Conservation (phyloP, 2,329 filamentous ascomycete species). For the Aspergillus ruber region DNA sequence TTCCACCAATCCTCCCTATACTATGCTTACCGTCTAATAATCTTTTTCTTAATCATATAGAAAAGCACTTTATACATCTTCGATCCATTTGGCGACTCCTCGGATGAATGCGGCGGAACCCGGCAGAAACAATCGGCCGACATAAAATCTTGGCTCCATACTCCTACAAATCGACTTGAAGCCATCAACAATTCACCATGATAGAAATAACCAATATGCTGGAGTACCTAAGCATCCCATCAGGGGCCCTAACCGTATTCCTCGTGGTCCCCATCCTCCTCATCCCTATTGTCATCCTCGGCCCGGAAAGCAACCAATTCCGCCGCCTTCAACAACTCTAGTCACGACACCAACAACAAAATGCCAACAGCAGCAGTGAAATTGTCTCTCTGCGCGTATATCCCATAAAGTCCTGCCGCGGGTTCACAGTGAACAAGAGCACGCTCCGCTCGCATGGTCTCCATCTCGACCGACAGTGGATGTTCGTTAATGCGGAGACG, state of each 20-base stretch:
- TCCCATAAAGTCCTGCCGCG: slow-evolving; percentile 62
- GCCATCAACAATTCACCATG: no score
- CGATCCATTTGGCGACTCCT: no score
- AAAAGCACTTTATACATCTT: no score
- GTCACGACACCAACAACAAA: not conserved
- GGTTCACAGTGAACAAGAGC: slow-evolving; percentile 49
- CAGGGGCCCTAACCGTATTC: not conserved
- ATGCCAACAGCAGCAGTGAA: slow-evolving; percentile 17
- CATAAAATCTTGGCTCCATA: no score
- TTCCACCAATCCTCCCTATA: no score
- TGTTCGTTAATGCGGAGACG: slow-evolving; percentile 53
- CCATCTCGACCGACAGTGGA: slow-evolving; percentile 59
- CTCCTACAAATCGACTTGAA: no score
- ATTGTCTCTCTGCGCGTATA: slow-evolving; percentile 49
- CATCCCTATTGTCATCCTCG: slow-evolving; percentile 9
- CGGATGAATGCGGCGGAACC: no score
- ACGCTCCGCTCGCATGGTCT: slow-evolving; percentile 51
- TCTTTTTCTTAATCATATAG: no score
- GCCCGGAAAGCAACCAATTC: slow-evolving; percentile 5
- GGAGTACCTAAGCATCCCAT: not conserved
- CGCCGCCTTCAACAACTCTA: slow-evolving; percentile 10
- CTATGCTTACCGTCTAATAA: no score
- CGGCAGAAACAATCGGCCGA: no score
- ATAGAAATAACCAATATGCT: not conserved
- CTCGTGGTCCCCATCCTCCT: slow-evolving; percentile 11